Base-by-base conservation (phyloP, 345 rosid genomes). In the Brassica nigra region DNA sequence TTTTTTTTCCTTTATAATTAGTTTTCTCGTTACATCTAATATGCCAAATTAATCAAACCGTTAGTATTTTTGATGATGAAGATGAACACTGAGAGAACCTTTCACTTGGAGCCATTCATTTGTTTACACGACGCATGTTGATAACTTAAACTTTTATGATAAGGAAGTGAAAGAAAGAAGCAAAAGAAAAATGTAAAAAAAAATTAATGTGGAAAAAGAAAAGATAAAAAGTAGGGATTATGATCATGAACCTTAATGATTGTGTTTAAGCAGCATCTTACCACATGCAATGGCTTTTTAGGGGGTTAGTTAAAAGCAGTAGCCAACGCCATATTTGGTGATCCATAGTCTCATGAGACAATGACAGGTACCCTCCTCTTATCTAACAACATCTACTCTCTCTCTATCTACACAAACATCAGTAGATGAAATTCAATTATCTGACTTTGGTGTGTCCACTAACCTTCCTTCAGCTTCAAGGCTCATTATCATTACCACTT, bases 391-490 rank as follows among this genome's bases (percentile, higher is more conserved):
- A 49, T 55, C 64, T 34, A 2, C 9, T 55, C 66, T 58, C 42
- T 58, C 6, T 76, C 34, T 77, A 30, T 59, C 1, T 42, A 7
- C 20, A 2, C 27, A 16, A 37, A 62, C 8, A 29, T 65, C 8
- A n/a, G 57, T 58, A 73, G 20, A 62, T 63, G 66, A 80, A 80
- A 69, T 18, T 69, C 62, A 75, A 28, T 80, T 69, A 44, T 66
- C 73, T 67, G 29, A 63, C 37, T 70, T 80, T 76, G 23, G 63
- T 76, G 63, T 76, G 16, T 12, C 68, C 75, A 75, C 30, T 71
- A 70, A 76, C 76, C 76, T 61, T 66, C 66, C 89, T 83, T 89
- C 80, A 73, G 49, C 84, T 73, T 84, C 57, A 88, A 87, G 90
- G 16, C 73, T 87, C 81, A 67, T 77, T 64, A 76, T 83, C 89